phyloP scores from a whole-genome alignment of 164 flowering plant genomes.

The Kingdonia uniflora region DNA sequence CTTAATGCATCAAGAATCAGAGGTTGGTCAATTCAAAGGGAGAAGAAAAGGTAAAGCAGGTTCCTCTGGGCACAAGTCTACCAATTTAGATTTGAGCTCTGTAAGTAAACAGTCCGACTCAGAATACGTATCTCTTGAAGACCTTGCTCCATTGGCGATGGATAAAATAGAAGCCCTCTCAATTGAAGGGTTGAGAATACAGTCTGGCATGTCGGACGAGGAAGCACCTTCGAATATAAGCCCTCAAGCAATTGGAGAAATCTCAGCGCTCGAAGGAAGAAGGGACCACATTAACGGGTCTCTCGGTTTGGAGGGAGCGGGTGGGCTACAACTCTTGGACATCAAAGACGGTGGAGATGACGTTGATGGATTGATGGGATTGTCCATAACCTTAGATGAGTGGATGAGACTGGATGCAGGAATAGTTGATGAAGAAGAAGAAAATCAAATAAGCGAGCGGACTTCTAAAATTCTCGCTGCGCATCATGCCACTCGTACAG shows the following conservation, averaged over 20 bases:
- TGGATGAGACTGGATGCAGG: conserved; percentile 93
- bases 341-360: conserved; percentile 51
- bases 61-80: conserved; percentile 22
- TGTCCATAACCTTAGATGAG: conserved; percentile 83
- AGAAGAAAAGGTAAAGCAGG: conserved; percentile 19
- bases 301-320: conserved; percentile 69
- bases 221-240: conserved; percentile 74
- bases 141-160: conserved; percentile 91
- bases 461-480: conserved; percentile 79
- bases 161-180: conserved; percentile 92
- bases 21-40: conserved; percentile 11
- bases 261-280: conserved; percentile 58
- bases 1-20: conserved; percentile 29
- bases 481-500: conserved; percentile 63
- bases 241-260: conserved; percentile 49
- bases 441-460: conserved; percentile 49
- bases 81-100: conserved; percentile 19
- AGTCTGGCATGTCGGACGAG: conserved; percentile 73
- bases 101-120: conserved; percentile 23
- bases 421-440: conserved; percentile 50
- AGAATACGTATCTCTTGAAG: conserved; percentile 73
- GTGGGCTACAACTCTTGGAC: conserved; percentile 68
- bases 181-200: conserved; percentile 88
- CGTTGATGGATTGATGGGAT: conserved; percentile 76
- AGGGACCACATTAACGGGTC: conserved; percentile 37